Percentiles rank a stretch among this genome's conserved stretches.
phyloP scores from a whole-genome alignment of 257 asterid genomes.

The Penstemon newberryi region DNA sequence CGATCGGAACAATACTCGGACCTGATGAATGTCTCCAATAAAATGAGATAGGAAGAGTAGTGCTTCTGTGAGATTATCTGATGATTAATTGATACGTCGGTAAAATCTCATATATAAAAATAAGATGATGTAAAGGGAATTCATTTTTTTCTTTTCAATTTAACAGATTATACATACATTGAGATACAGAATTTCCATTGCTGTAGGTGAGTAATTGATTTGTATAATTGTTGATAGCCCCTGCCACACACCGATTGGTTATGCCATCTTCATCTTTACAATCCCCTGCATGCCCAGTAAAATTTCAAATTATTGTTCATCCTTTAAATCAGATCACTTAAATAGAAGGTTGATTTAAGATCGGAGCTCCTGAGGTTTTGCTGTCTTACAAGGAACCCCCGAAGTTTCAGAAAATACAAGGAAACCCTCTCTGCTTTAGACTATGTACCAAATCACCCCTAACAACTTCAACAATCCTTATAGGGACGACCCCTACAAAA shows the following conservation, averaged over 20 bases:
- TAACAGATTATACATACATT: constrained; percentile 34
- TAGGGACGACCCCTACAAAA: no score
- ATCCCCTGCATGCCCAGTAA: constrained; percentile 51
- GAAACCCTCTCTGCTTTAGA: no score
- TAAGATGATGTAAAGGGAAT: neutral
- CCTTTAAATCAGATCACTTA: neutral
- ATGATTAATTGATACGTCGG: constrained; percentile 2
- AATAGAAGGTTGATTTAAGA: no score
- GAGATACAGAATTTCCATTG: constrained; percentile 36
- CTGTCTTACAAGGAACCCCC: no score
- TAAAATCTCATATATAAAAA: neutral
- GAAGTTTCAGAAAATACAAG: no score
- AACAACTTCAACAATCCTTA: no score
- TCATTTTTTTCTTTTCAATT: no score
- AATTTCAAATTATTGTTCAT: neutral
- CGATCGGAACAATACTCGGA: constrained; percentile 2
- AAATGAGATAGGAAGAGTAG: constrained; percentile 82
- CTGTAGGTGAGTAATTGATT: constrained; percentile 58
- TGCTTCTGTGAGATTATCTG: constrained; percentile 86
- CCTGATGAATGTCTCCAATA: constrained; percentile 94
- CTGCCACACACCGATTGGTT: constrained; percentile 78
- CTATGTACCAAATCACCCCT: no score
- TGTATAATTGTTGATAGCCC: constrained; percentile 91
- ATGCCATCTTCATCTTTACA: constrained; percentile 80
- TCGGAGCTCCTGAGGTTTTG: no score